phyloP scores from a whole-genome alignment of 2,329 filamentous ascomycete genomes.

The Sporothrix pallida region DNA sequence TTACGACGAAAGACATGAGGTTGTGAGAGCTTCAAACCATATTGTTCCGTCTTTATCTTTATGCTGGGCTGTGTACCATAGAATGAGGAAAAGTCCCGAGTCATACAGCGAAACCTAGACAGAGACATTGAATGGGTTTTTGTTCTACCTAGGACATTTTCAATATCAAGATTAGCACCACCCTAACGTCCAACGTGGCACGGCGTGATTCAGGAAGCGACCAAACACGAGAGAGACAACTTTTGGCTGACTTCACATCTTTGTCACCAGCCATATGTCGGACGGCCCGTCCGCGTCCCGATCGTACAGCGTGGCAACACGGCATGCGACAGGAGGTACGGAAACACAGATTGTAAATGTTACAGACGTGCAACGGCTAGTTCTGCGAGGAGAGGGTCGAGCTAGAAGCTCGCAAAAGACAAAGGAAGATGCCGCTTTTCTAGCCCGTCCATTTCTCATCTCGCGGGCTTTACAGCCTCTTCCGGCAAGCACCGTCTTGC shows the following conservation, averaged over 20 bases:
- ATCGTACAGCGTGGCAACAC: conserved; percentile 13
- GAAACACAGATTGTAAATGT: background rate
- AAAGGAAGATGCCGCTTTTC: background rate
- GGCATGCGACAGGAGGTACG: background rate
- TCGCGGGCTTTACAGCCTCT: conserved; percentile 1
- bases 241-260: too few relatives aligned
- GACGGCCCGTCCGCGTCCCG: background rate
- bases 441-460: background rate
- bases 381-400: background rate
- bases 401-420: background rate
- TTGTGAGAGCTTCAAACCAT: too few relatives aligned
- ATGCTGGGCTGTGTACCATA: background rate
- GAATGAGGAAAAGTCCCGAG: background rate
- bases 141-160: too few relatives aligned
- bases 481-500: background rate
- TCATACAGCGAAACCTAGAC: background rate
- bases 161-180: too few relatives aligned
- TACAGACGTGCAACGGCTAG: background rate
- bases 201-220: conserved; percentile 17
- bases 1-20: too few relatives aligned
- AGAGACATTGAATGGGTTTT: background rate
- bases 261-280: background rate
- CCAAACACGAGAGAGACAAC: background rate
- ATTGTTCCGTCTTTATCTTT: too few relatives aligned
- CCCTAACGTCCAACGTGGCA: background rate